These are phyloP conservation scores for Flammula alnicola DNA, from an alignment of 1,284 basidiomycete genomes.

Conservation along the genomic window DNA sequence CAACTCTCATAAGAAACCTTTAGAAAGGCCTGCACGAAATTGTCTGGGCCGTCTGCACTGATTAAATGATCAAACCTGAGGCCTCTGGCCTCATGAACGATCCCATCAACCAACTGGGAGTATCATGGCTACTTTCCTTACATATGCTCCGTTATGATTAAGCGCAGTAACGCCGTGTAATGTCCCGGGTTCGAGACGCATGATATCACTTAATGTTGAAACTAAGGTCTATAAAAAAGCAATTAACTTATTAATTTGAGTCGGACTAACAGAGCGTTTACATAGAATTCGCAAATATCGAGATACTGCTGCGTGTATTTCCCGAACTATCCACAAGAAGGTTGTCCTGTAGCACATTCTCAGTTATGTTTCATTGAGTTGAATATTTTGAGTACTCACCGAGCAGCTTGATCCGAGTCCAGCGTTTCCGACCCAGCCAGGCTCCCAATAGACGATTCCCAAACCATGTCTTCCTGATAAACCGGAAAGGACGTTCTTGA, in stretches of 20 bases:
- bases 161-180: no score
- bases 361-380: background rate
- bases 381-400: constrained; percentile 37
- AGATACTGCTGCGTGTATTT: constrained; percentile 17
- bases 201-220: no score
- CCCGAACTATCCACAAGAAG: constrained; percentile 18
- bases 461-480: constrained; percentile 52
- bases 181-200: no score
- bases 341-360: constrained; percentile 3
- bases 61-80: no score
- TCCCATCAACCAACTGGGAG: no score
- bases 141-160: no score
- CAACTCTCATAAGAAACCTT: no score
- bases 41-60: no score
- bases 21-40: no score
- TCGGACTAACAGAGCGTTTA: background rate
- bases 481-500: constrained; percentile 49
- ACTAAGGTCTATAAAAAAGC: no score
- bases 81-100: no score
- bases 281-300: constrained; percentile 18
- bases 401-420: constrained; percentile 57
- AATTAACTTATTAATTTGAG: background rate
- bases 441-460: constrained; percentile 64
- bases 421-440: constrained; percentile 66
- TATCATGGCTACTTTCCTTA: no score